Percentiles rank a stretch among this genome's conserved stretches.
These are phyloP conservation scores for Coriolopsis trogii DNA, from an alignment of 1,284 basidiomycete genomes.

Conservation along the genomic window DNA sequence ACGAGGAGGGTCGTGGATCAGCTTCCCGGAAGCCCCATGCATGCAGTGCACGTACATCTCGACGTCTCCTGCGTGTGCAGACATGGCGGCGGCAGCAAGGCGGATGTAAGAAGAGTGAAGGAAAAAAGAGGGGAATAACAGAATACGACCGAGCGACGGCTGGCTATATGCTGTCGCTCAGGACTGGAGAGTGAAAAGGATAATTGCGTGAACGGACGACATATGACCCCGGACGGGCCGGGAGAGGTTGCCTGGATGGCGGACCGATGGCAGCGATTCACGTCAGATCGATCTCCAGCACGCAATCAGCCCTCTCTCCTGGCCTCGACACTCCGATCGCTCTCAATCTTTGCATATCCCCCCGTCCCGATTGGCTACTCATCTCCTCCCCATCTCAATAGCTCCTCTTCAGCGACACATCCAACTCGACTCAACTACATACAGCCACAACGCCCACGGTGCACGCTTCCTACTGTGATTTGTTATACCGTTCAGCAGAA, in stretches of 20 bases:
- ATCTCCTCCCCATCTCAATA: background rate
- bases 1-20: constrained; percentile 5
- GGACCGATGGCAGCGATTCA: constrained; percentile 14
- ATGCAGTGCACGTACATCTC: constrained; percentile 15
- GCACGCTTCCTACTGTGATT: no score
- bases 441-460: no score
- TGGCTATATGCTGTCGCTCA: no score
- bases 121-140: constrained; percentile 6
- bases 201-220: background rate
- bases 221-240: constrained; percentile 16
- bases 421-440: no score
- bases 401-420: background rate
- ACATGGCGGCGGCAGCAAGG: constrained; percentile 11
- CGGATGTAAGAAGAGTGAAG: no score
- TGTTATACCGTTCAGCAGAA: background rate
- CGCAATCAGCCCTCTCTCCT: no score
- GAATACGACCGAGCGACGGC: no score
- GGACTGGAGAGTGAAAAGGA: background rate
- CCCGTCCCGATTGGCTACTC: constrained; percentile 9
- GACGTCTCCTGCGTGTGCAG: constrained; percentile 20
- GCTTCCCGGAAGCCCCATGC: background rate
- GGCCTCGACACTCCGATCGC: no score
- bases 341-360: constrained; percentile 15
- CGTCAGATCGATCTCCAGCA: constrained; percentile 30
- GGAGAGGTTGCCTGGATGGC: no score